Conservation (phyloP, 2,329 filamentous ascomycete species). For the Pestalotiopsis sp. region DNA sequence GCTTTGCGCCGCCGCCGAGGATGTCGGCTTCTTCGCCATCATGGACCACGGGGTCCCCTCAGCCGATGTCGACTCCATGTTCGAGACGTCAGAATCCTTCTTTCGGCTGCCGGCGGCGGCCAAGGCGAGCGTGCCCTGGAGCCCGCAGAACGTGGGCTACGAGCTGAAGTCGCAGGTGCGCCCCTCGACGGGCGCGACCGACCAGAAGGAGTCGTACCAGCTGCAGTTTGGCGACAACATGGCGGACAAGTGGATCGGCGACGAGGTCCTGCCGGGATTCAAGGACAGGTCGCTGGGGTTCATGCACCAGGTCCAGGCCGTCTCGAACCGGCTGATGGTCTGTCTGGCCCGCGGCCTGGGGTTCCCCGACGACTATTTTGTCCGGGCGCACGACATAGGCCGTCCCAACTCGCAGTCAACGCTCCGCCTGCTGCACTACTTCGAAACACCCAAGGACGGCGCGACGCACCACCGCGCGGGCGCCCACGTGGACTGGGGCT, state of each 20-base stretch:
- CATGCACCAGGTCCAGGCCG: slow-evolving; percentile 52
- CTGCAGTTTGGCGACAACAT: slow-evolving; percentile 60
- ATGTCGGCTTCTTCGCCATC: slow-evolving; percentile 59
- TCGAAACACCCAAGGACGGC: slow-evolving; percentile 39
- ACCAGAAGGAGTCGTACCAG: slow-evolving; percentile 62
- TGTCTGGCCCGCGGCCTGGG: slow-evolving; percentile 58
- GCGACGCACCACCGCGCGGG: slow-evolving; percentile 56
- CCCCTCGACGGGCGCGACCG: slow-evolving; percentile 56
- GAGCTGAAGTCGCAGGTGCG: slow-evolving; percentile 59
- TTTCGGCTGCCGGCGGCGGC: slow-evolving; percentile 50
- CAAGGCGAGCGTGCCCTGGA: slow-evolving; percentile 57
- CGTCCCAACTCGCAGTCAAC: slow-evolving; percentile 54
- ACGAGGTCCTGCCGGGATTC: slow-evolving; percentile 50
- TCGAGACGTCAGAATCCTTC: slow-evolving; percentile 47
- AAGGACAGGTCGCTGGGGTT: slow-evolving; percentile 34
- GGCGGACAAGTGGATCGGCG: slow-evolving; percentile 52
- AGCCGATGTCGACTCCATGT: slow-evolving; percentile 48
- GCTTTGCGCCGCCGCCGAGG: slow-evolving; percentile 54
- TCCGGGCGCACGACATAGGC: slow-evolving; percentile 48
- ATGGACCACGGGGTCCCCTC: slow-evolving; percentile 52
- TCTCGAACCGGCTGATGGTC: slow-evolving; percentile 56
- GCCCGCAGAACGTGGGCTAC: slow-evolving; percentile 58
- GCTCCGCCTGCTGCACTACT: slow-evolving; percentile 58
- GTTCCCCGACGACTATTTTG: slow-evolving; percentile 57
- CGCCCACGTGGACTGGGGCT: slow-evolving; percentile 64